A percentile compares a stretch with the other conserved stretches of the same genome.
Conservation (phyloP, 179 eudicot genomes). For the Gypsophila paniculata region DNA sequence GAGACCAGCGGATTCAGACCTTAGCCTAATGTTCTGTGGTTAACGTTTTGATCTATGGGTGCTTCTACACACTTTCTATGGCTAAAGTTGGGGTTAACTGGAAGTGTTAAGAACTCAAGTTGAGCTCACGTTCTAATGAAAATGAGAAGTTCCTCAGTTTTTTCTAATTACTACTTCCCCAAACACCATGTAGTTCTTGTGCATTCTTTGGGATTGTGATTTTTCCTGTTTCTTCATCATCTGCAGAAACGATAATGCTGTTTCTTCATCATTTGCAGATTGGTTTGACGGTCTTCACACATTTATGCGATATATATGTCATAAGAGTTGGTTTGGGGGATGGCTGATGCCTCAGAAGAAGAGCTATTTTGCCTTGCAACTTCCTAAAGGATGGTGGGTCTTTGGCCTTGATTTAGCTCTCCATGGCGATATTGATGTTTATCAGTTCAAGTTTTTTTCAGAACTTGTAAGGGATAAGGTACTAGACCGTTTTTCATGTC, state of each 20-base stretch:
- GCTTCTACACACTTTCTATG: too few relatives aligned
- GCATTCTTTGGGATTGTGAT: not conserved
- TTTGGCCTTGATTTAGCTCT: conserved; percentile 96
- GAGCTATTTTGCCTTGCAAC: conserved; percentile 91
- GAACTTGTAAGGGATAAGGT: conserved; percentile 82
- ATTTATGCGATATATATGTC: conserved; percentile 94
- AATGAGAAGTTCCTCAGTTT: not conserved
- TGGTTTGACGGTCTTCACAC: conserved; percentile 99
- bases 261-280: conserved; percentile 58
- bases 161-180: not conserved
- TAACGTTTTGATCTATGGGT: not conserved
- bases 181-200: not conserved
- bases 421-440: conserved; percentile 91
- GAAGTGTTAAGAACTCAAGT: not conserved
- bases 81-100: not conserved
- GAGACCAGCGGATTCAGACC: not conserved
- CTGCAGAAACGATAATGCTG: not conserved
- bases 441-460: conserved; percentile 96
- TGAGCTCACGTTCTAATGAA: not conserved
- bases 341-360: conserved; percentile 99
- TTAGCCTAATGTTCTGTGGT: not conserved
- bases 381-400: conserved; percentile 97
- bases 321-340: conserved; percentile 98
- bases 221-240: not conserved
- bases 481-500: too few relatives aligned